Percentiles rank a stretch among this genome's conserved stretches.
phyloP scores from a whole-genome alignment of 345 rosid genomes.

The Psidium guajava region DNA sequence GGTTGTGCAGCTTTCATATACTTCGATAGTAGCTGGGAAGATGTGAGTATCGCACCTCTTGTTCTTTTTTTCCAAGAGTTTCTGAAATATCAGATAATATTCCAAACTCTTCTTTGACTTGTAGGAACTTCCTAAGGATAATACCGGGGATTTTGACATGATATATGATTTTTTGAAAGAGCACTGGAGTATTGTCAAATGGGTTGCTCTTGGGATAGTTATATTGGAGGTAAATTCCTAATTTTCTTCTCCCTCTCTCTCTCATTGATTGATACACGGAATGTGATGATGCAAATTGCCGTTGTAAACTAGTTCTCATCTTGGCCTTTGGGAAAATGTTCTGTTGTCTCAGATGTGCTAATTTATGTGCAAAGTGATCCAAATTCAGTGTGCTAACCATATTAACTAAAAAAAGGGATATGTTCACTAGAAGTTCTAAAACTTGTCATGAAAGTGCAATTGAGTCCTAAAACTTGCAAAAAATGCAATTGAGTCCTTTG shows the following conservation, averaged over 20 bases:
- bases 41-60: constrained; percentile 31
- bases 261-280: neutral
- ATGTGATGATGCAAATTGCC: neutral
- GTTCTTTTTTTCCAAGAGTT: neutral
- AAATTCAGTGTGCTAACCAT: neutral
- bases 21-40: constrained; percentile 83
- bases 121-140: constrained; percentile 26
- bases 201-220: constrained; percentile 92
- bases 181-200: constrained; percentile 67
- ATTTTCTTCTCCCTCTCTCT: neutral
- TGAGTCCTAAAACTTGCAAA: too few relatives aligned
- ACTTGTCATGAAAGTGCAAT: too few relatives aligned
- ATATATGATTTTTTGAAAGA: constrained; percentile 69
- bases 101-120: neutral
- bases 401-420: neutral
- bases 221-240: constrained; percentile 60
- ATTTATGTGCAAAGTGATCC: neutral
- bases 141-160: constrained; percentile 66
- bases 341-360: neutral
- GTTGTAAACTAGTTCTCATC: neutral
- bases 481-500: too few relatives aligned
- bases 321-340: neutral
- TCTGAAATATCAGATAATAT: neutral
- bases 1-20: constrained; percentile 86
- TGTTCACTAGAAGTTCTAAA: too few relatives aligned